A percentile compares a stretch with the other conserved stretches of the same genome.
phyloP scores from a whole-genome alignment of 2,329 filamentous ascomycete species.

The Balansia obtecta region DNA sequence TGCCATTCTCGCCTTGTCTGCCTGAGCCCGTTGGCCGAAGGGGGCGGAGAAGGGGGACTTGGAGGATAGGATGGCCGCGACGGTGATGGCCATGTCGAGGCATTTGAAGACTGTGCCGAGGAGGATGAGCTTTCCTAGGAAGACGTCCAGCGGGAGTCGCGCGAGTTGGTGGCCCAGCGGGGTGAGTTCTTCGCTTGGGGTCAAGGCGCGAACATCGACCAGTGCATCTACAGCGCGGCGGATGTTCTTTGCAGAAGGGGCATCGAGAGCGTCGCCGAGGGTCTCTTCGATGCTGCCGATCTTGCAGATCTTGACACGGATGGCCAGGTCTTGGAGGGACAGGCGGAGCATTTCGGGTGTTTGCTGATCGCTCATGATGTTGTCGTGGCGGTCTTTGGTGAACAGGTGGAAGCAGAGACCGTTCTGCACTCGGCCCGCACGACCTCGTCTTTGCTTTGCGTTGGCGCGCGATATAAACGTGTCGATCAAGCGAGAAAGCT shows the following conservation, averaged over 20 bases:
- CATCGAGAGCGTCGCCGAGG: constrained; percentile 74
- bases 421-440: constrained; percentile 89
- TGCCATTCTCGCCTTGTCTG: constrained; percentile 62
- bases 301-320: constrained; percentile 95
- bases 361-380: constrained; percentile 78
- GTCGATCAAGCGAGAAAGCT: constrained; percentile 82
- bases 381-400: constrained; percentile 79
- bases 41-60: constrained; percentile 89
- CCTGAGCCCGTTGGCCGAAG: constrained; percentile 71
- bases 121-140: constrained; percentile 85
- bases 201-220: constrained; percentile 84
- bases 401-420: constrained; percentile 95
- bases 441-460: constrained; percentile 84
- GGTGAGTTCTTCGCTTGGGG: constrained; percentile 69
- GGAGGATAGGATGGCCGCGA: constrained; percentile 84
- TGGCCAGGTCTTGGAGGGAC: constrained; percentile 86
- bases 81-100: constrained; percentile 80
- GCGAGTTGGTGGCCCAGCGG: constrained; percentile 78
- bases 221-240: constrained; percentile 84
- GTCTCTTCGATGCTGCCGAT: constrained; percentile 88
- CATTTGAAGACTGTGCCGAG: constrained; percentile 81
- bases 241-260: constrained; percentile 85
- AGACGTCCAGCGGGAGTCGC: constrained; percentile 82
- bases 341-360: constrained; percentile 92
- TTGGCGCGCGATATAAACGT: constrained; percentile 94